phyloP scores from a whole-genome alignment of 1,139 yeast species.

The Yamadazyma blattariae region DNA sequence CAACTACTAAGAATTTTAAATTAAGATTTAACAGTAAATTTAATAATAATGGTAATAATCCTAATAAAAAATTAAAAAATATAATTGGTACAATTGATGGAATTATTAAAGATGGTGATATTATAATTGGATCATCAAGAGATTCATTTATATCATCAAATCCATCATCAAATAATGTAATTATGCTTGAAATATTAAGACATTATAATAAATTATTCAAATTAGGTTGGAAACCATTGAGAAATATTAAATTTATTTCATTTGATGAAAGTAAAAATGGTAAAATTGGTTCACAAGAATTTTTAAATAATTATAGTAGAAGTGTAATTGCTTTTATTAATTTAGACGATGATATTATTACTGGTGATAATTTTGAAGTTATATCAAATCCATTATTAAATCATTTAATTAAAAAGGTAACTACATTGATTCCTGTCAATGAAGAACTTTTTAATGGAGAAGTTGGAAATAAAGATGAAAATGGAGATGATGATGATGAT shows the following conservation, averaged over 20 bases:
- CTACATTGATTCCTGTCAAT: constrained; percentile 36
- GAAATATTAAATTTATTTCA: constrained; percentile 40
- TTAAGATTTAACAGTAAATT: constrained; percentile 21
- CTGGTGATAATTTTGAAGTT: constrained; percentile 37
- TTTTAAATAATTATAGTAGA: constrained; percentile 24
- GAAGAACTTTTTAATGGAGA: constrained; percentile 16
- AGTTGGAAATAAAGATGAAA: constrained; percentile 8
- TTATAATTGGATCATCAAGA: constrained; percentile 42
- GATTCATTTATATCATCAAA: constrained; percentile 38
- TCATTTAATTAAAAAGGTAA: constrained; percentile 28
- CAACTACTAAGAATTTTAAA: constrained; percentile 15
- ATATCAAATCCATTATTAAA: constrained; percentile 37
- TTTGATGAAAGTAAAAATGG: constrained; percentile 44
- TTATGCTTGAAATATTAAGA: constrained; percentile 40
- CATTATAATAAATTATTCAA: constrained; percentile 30
- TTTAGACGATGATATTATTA: constrained; percentile 39
- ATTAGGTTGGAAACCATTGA: constrained; percentile 45
- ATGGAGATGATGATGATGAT: constrained; percentile 17
- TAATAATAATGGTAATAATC: constrained; percentile 11
- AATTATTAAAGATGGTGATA: constrained; percentile 39
- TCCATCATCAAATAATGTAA: constrained; percentile 42
- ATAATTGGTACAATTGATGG: constrained; percentile 38
- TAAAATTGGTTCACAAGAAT: constrained; percentile 28
- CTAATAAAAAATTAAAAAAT: constrained; percentile 24
- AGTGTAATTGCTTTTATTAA: constrained; percentile 38